Conservation (phyloP, 257 asterid genomes). For the Paulownia fortunei region DNA sequence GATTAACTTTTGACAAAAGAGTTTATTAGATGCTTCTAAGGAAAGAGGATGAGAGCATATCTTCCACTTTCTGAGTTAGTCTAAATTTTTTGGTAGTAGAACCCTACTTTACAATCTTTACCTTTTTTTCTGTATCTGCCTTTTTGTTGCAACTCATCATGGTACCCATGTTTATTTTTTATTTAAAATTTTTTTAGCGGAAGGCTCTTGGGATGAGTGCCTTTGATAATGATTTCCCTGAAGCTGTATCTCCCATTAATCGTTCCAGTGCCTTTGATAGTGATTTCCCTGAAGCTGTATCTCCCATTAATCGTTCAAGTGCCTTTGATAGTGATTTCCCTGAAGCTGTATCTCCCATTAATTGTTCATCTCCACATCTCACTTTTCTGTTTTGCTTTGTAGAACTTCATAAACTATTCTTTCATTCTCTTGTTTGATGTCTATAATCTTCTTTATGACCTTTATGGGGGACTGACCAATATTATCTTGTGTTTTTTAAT, state of each 20-base stretch:
- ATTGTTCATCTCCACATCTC: constrained; percentile 1
- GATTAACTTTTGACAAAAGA: constrained; percentile 2
- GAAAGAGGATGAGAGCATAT: neutral
- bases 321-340: neutral
- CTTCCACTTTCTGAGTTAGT: neutral
- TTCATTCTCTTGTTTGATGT: neutral
- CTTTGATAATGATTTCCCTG: neutral
- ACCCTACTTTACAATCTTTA: neutral
- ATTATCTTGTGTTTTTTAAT: constrained; percentile 18
- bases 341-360: neutral
- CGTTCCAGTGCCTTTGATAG: neutral
- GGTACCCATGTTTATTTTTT: neutral
- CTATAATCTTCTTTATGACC: neutral
- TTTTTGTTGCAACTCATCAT: neutral
- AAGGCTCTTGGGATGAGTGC: neutral
- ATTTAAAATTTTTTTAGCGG: neutral
- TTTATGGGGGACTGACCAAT: constrained; percentile 11
- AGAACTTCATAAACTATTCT: constrained; percentile 23
- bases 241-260: neutral
- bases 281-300: neutral
- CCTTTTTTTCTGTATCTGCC: neutral
- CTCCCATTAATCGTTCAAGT: neutral
- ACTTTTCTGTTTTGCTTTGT: constrained; percentile 3
- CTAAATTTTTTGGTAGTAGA: neutral
- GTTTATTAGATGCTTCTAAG: constrained; percentile 2